Base-by-base conservation (phyloP, 2,329 filamentous ascomycete genomes). In the Cladosporium austrohemisphaericum region DNA sequence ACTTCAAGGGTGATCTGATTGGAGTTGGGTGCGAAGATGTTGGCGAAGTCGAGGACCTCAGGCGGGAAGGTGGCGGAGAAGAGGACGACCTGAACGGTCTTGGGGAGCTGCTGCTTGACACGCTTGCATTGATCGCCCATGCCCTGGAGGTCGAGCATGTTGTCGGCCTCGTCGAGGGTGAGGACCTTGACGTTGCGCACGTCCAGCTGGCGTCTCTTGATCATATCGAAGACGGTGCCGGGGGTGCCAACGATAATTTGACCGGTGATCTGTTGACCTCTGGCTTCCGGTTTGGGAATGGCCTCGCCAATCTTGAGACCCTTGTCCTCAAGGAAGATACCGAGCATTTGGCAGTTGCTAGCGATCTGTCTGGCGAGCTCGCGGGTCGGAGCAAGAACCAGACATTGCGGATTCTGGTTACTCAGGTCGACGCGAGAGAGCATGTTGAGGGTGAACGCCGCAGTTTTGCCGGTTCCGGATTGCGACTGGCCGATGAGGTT, bases 401-500 rank as follows among this genome's bases (percentile, higher is more conserved):
- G 73, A 11, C 90, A 90, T 72, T 98, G 93, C 1, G 92, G 91
- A 22, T 81, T 72, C 16, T 83, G 77, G 55, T 80, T 77, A 44
- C 65, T 74, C 51, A 91, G 79, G 63, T 98, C 89, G 64, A 97
- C 72, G 55, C 93, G 88, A 51, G 87, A 87, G 32, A 98, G 79
- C 53, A 95, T 86, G 53, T 95, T 95, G 54, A 95, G 84, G 37
- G 93, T 88, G 68, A 98, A 98, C 18, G 93, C 93, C 16, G 91
- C 93, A 0, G 93, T 98, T 76, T 98, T 98, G 64, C 93, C 93
- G 16, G 93, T 98, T 60, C 93, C 93, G 2, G 93, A 98, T 70
- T 98, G 93, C n/a, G 93, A 98, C 71, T 98, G 93, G 3, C 91
- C 93, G 64, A 98, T 92, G 79, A 98, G 86, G 71, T 97, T 97